A percentile compares a stretch with the other conserved stretches of the same genome.
These are phyloP conservation scores for Pythium rhizo-oryzae DNA, from an alignment of 352 stramenopile genomes.

Conservation along the genomic window DNA sequence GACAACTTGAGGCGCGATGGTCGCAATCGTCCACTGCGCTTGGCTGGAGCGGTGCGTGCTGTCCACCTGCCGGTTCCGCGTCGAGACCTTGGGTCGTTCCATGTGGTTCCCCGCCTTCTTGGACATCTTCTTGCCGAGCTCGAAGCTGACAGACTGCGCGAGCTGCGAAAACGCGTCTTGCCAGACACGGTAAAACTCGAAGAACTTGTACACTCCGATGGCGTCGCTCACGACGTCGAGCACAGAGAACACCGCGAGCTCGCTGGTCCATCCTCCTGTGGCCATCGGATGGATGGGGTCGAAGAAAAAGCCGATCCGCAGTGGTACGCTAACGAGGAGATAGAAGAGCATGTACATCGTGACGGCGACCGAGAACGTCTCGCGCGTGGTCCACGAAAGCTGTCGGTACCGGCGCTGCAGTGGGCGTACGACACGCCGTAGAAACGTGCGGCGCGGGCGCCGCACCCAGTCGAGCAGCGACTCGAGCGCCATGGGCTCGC, in stretches of 20 bases:
- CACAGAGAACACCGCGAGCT: conserved; percentile 41
- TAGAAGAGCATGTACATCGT: conserved; percentile 45
- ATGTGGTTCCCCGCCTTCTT: conserved; percentile 31
- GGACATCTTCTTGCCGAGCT: conserved; percentile 52
- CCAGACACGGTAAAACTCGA: conserved; percentile 44
- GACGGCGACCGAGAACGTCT: conserved; percentile 36
- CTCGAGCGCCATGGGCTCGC: neutral
- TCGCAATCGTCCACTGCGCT: conserved; percentile 53
- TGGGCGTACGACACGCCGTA: conserved; percentile 28
- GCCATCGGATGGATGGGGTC: conserved; percentile 42
- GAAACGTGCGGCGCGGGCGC: conserved; percentile 12
- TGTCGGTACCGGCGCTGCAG: conserved; percentile 37
- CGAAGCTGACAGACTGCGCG: conserved; percentile 42
- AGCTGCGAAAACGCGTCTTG: conserved; percentile 42
- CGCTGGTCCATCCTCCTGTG: conserved; percentile 36
- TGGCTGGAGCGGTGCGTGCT: conserved; percentile 29
- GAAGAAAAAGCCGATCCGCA: conserved; percentile 74
- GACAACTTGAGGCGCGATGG: conserved; percentile 28
- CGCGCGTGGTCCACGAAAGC: conserved; percentile 47
- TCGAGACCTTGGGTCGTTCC: conserved; percentile 38
- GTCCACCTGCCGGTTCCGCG: conserved; percentile 31
- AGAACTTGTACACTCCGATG: conserved; percentile 50
- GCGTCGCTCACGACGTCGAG: conserved; percentile 49
- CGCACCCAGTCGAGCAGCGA: conserved; percentile 14
- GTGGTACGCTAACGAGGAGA: conserved; percentile 54